Conservation (phyloP, 805 yeast species). For the Wickerhamiella azyma region DNA sequence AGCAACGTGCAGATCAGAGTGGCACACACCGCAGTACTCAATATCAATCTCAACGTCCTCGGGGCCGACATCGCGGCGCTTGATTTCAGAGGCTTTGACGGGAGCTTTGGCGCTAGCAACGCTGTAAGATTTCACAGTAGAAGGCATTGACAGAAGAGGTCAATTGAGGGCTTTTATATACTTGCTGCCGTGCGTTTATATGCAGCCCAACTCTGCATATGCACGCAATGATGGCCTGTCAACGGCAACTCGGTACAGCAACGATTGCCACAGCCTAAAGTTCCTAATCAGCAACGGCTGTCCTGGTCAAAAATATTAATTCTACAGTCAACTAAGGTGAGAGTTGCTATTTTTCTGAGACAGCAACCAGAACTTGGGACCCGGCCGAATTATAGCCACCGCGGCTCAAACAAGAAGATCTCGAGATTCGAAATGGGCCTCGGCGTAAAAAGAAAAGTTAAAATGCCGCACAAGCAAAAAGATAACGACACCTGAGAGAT, state of each 20-base stretch:
- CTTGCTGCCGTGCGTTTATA: not conserved
- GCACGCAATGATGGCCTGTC: not conserved
- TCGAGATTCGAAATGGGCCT: too few species aligned
- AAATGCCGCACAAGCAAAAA: conserved; percentile 2
- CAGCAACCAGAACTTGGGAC: too few species aligned
- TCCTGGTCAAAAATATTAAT: too few species aligned
- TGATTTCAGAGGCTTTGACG: conserved; percentile 6
- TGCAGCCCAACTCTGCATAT: not conserved
- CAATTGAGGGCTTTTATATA: not conserved
- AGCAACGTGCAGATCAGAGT: conserved; percentile 41
- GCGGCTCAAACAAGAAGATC: too few species aligned
- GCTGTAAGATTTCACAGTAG: conserved; percentile 8
- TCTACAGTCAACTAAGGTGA: too few species aligned
- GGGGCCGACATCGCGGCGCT: conserved; percentile 13
- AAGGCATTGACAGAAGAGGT: not conserved
- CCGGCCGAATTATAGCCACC: too few species aligned
- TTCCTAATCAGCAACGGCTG: too few species aligned
- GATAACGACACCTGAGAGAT: conserved; percentile 24
- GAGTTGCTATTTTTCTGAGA: too few species aligned
- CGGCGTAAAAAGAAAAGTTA: too few species aligned
- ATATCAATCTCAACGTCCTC: conserved; percentile 25
- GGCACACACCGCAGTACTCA: conserved; percentile 33
- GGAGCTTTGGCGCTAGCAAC: not conserved
- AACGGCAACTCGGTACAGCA: too few species aligned
- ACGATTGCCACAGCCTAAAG: too few species aligned